Conservation (phyloP, 768 basidiomycete genomes). For the Coprinopsis marcescibilis region DNA sequence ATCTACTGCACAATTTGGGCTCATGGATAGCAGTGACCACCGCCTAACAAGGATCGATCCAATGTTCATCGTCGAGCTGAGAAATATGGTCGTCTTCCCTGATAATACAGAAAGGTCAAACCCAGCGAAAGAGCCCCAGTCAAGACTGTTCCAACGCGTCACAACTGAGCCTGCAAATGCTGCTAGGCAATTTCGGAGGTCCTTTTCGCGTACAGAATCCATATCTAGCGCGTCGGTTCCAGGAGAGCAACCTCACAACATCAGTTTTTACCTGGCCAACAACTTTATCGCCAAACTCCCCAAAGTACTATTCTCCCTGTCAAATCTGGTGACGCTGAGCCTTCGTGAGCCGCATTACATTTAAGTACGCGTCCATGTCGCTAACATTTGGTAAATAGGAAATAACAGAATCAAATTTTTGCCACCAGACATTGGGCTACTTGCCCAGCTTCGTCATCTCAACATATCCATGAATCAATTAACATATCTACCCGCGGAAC, state of each 20-base stretch:
- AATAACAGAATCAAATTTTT: conserved; percentile 49
- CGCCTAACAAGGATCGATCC: conserved; percentile 45
- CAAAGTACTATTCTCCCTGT: conserved; percentile 47
- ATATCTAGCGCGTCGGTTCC: conserved; percentile 24
- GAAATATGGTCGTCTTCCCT: conserved; percentile 42
- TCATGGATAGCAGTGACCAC: conserved; percentile 22
- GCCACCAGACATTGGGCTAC: conserved; percentile 56
- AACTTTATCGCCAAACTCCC: conserved; percentile 55
- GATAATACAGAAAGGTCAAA: conserved; percentile 29
- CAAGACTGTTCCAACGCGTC: conserved; percentile 15
- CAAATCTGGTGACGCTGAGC: conserved; percentile 55
- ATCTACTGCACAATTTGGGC: neutral
- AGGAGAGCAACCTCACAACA: conserved; percentile 40
- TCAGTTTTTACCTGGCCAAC: conserved; percentile 50
- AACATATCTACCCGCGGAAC: conserved; percentile 58
- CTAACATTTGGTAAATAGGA: conserved; percentile 32
- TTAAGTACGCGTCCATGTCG: neutral
- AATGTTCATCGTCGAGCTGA: conserved; percentile 41
- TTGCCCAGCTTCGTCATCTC: conserved; percentile 51
- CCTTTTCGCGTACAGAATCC: conserved; percentile 22
- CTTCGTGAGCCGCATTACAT: conserved; percentile 42
- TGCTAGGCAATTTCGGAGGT: conserved; percentile 6
- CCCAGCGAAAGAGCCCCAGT: conserved; percentile 10
- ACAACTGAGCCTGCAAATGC: conserved; percentile 23
- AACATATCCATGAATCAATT: conserved; percentile 58